phyloP scores from a whole-genome alignment of 306 rosid species.

The Alnus rubra region DNA sequence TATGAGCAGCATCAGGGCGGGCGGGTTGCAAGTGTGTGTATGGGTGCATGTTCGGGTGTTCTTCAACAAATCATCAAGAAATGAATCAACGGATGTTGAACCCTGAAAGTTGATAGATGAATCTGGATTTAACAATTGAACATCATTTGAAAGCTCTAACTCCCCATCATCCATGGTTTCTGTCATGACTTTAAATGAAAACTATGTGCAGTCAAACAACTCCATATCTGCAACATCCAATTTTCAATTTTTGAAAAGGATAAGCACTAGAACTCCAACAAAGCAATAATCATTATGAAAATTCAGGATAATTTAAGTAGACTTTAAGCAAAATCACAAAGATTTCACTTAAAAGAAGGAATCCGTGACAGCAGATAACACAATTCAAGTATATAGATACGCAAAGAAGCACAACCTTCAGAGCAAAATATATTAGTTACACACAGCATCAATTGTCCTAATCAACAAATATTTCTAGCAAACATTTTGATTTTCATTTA shows the following conservation, averaged over 20 bases:
- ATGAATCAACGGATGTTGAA: conserved; percentile 42
- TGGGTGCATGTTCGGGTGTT: conserved; percentile 61
- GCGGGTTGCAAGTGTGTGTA: conserved; percentile 74
- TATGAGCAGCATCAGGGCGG: conserved; percentile 54
- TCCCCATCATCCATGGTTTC: conserved; percentile 61
- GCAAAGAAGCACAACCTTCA: conserved; percentile 28
- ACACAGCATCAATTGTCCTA: conserved; percentile 15
- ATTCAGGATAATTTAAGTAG: background rate
- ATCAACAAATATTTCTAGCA: conserved; percentile 23
- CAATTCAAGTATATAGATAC: conserved; percentile 25
- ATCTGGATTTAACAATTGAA: conserved; percentile 30
- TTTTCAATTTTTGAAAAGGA: conserved; percentile 12
- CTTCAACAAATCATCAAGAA: conserved; percentile 39
- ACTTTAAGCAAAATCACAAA: conserved; percentile 10
- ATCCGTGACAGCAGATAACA: background rate
- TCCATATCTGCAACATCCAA: conserved; percentile 34
- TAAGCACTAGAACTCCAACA: conserved; percentile 7
- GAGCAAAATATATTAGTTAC: conserved; percentile 13
- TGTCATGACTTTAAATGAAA: conserved; percentile 19
- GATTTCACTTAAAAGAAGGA: conserved; percentile 2
- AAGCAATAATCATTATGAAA: conserved; percentile 14
- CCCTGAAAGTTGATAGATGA: conserved; percentile 44
- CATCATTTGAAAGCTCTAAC: conserved; percentile 46
- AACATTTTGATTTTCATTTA: conserved; percentile 12
- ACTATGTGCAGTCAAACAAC: conserved; percentile 26